phyloP scores from a whole-genome alignment of 345 rosid genomes.

The Orychophragmus violaceus region DNA sequence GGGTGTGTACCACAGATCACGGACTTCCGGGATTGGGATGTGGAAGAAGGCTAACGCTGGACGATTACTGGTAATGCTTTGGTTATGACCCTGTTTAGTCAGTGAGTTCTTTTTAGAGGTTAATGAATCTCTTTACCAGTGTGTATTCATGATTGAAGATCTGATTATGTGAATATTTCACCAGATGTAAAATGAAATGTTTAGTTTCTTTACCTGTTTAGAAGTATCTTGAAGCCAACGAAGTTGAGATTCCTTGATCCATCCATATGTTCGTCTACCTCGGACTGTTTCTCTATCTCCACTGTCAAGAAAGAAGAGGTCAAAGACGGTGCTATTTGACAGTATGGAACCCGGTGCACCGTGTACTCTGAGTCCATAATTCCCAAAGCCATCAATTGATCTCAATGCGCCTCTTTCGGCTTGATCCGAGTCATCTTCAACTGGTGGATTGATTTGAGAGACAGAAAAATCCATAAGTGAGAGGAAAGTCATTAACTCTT shows the following conservation, averaged over 20 bases:
- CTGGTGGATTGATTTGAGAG: slow-evolving; percentile 55
- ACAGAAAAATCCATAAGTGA: slow-evolving; percentile 87
- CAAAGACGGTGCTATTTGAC: slow-evolving; percentile 65
- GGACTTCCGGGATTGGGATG: slow-evolving; percentile 71
- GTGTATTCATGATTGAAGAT: slow-evolving; percentile 1
- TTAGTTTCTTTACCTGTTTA: slow-evolving; percentile 2
- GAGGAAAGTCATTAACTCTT: slow-evolving; percentile 76
- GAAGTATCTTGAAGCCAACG: slow-evolving; percentile 58
- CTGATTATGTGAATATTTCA: background rate
- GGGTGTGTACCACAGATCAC: slow-evolving; percentile 48
- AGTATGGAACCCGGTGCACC: slow-evolving; percentile 76
- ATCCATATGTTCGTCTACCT: slow-evolving; percentile 75
- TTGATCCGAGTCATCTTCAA: slow-evolving; percentile 23
- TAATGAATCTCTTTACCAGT: slow-evolving; percentile 29
- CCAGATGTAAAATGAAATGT: background rate
- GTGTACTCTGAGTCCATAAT: slow-evolving; percentile 49
- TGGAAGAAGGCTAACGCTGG: slow-evolving; percentile 80
- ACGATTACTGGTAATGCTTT: background rate
- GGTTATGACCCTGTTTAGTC: slow-evolving; percentile 41
- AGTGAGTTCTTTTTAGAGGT: slow-evolving; percentile 29
- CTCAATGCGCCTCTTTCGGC: slow-evolving; percentile 7
- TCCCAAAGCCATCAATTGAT: slow-evolving; percentile 75
- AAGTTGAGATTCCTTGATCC: slow-evolving; percentile 87
- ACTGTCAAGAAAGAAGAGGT: slow-evolving; percentile 82
- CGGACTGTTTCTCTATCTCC: slow-evolving; percentile 64